Percentiles rank a stretch among this genome's conserved stretches.
Evolutionary conservation across 768 basidiomycete species (phyloP).

Genomic region (Termitomyces sp.): DNA sequence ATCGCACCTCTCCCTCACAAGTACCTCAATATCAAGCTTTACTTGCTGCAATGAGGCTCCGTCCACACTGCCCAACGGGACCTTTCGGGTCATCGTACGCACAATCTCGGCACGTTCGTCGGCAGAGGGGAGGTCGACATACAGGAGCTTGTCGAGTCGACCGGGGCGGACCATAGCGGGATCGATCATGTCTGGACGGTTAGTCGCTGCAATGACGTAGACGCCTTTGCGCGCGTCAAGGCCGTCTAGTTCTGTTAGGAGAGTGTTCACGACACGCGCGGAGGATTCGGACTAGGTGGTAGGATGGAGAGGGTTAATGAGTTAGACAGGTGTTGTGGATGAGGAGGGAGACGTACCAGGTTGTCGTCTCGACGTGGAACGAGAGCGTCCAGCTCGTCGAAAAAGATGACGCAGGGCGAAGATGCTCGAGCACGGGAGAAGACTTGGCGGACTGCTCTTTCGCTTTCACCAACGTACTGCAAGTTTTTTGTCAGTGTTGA

Average conservation of each 20-base stretch:
- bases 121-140: constrained; percentile 79
- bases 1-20: constrained; percentile 65
- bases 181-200: constrained; percentile 96
- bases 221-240: constrained; percentile 83
- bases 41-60: constrained; percentile 15
- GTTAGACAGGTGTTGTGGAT: not conserved
- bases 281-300: constrained; percentile 79
- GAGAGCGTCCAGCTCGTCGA: constrained; percentile 91
- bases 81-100: constrained; percentile 64
- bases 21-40: constrained; percentile 27
- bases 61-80: constrained; percentile 51
- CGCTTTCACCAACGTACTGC: constrained; percentile 97
- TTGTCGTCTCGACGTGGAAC: constrained; percentile 89
- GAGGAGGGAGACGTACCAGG: constrained; percentile 48
- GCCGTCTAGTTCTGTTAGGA: constrained; percentile 91
- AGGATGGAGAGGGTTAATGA: constrained; percentile 2
- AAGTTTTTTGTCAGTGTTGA: not conserved
- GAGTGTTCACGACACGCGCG: constrained; percentile 89
- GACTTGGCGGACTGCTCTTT: constrained; percentile 90
- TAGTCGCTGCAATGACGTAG: constrained; percentile 93
- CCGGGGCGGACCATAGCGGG: constrained; percentile 98
- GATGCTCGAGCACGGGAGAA: constrained; percentile 93
- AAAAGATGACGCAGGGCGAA: constrained; percentile 92
- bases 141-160: constrained; percentile 88
- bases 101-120: constrained; percentile 82